A percentile compares a stretch with the other conserved stretches of the same genome.
Conservation (phyloP, 352 stramenopile species). For the Thalassiosira exigua region DNA sequence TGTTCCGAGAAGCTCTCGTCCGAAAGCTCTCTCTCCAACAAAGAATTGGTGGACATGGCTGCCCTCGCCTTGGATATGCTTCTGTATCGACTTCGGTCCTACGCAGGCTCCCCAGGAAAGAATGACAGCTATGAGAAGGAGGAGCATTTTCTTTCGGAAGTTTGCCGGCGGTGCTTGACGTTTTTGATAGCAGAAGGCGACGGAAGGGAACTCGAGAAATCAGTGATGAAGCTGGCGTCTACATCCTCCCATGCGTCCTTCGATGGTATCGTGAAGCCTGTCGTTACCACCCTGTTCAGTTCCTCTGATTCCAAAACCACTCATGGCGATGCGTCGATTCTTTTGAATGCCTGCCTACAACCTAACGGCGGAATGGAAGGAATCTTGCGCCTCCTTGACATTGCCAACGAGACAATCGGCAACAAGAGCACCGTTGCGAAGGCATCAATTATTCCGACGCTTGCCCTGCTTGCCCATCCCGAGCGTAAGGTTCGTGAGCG, state of each 20-base stretch:
- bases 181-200: slow-evolving; percentile 11
- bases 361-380: slow-evolving; percentile 23
- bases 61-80: slow-evolving; percentile 30
- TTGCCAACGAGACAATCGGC: slow-evolving; percentile 31
- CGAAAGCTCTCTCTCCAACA: slow-evolving; percentile 2
- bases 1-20: slow-evolving; percentile 28
- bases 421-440: slow-evolving; percentile 28
- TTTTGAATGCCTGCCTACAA: slow-evolving; percentile 44
- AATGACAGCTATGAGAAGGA: slow-evolving; percentile 35
- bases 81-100: slow-evolving; percentile 44
- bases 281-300: slow-evolving; percentile 26
- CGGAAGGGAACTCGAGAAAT: slow-evolving; percentile 15
- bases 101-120: slow-evolving; percentile 49
- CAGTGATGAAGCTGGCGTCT: slow-evolving; percentile 39
- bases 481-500: slow-evolving; percentile 54
- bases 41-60: too few relatives aligned
- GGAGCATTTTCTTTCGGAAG: slow-evolving; percentile 32
- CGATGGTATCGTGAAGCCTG: slow-evolving; percentile 44
- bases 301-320: not conserved
- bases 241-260: slow-evolving; percentile 35
- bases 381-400: slow-evolving; percentile 30
- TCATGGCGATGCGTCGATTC: not conserved
- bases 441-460: slow-evolving; percentile 55
- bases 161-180: slow-evolving; percentile 31
- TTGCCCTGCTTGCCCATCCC: slow-evolving; percentile 59